Evolutionary conservation across 2,329 filamentous ascomycete species (phyloP).

Genomic region (Alternaria postmessia): DNA sequence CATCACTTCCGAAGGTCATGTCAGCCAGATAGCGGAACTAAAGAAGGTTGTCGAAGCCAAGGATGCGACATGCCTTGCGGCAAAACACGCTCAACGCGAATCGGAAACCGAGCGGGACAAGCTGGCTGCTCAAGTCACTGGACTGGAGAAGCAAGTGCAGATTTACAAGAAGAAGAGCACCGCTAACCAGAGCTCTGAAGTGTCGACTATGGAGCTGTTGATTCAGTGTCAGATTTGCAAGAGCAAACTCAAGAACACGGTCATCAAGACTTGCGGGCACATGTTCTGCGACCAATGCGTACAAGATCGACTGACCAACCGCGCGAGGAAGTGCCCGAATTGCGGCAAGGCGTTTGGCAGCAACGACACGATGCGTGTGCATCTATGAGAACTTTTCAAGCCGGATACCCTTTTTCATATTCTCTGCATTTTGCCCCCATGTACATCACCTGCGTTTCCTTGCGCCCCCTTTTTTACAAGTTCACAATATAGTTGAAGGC

Average conservation of each 20-base stretch:
- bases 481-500: slow-evolving; percentile 13
- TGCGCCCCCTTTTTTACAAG: slow-evolving; percentile 10
- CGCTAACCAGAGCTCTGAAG: slow-evolving; percentile 81
- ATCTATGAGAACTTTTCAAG: slow-evolving; percentile 29
- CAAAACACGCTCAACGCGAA: slow-evolving; percentile 68
- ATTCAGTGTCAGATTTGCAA: slow-evolving; percentile 93
- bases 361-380: slow-evolving; percentile 79
- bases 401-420: slow-evolving; percentile 1
- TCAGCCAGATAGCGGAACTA: slow-evolving; percentile 78
- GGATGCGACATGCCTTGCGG: slow-evolving; percentile 72
- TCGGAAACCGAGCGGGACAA: slow-evolving; percentile 78
- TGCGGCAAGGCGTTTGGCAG: slow-evolving; percentile 92
- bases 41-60: slow-evolving; percentile 77
- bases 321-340: slow-evolving; percentile 93
- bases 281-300: slow-evolving; percentile 92
- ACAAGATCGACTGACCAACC: slow-evolving; percentile 85
- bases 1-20: slow-evolving; percentile 74
- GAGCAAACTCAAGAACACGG: slow-evolving; percentile 91
- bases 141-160: slow-evolving; percentile 83
- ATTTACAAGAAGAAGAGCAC: slow-evolving; percentile 83
- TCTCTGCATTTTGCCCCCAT: slow-evolving; percentile 8
- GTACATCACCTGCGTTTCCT: slow-evolving; percentile 23
- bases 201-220: slow-evolving; percentile 80
- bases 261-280: slow-evolving; percentile 92
- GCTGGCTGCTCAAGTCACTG: slow-evolving; percentile 77